A percentile compares a stretch with the other conserved stretches of the same genome.
phyloP scores from a whole-genome alignment of 176 grass and related monocot species.

The Eragrostis nindensis region DNA sequence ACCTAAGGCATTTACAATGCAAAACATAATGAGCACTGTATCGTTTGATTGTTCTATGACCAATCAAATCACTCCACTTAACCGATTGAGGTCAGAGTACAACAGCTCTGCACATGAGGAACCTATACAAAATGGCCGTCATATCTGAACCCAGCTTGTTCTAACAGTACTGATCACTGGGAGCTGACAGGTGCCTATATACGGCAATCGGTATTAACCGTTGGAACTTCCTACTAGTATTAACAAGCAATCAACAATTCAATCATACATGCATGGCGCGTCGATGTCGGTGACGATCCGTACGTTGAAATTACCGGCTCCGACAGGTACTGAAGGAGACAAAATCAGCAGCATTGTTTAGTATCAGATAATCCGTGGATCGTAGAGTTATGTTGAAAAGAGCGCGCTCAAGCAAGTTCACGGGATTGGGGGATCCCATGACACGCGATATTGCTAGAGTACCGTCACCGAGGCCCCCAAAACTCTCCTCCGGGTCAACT shows the following conservation, averaged over 20 bases:
- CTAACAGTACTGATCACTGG: not conserved
- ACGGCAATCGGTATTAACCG: not conserved
- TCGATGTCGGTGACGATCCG: not conserved
- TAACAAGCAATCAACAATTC: not conserved
- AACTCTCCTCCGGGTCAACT: constrained; percentile 35
- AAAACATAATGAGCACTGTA: not conserved
- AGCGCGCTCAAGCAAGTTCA: constrained; percentile 33
- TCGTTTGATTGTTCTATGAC: not conserved
- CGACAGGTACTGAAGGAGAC: not conserved
- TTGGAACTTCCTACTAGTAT: not conserved
- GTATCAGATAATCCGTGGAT: not conserved
- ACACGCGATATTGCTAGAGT: not conserved
- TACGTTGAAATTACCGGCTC: constrained; percentile 26
- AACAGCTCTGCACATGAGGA: too few relatives aligned
- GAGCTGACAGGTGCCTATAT: not conserved
- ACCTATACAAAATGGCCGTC: too few relatives aligned
- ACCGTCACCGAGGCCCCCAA: constrained; percentile 11
- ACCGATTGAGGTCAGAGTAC: too few relatives aligned
- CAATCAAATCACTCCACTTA: not conserved
- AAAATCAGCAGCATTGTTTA: constrained; percentile 25
- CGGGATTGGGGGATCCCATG: constrained; percentile 32
- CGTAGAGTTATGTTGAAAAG: constrained; percentile 33
- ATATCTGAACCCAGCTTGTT: too few relatives aligned
- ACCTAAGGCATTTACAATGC: not conserved
- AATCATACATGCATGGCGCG: not conserved